Percentiles rank a stretch among this genome's conserved stretches.
Evolutionary conservation across 768 basidiomycete genomes (phyloP).

Genomic region (Suillus decipiens): DNA sequence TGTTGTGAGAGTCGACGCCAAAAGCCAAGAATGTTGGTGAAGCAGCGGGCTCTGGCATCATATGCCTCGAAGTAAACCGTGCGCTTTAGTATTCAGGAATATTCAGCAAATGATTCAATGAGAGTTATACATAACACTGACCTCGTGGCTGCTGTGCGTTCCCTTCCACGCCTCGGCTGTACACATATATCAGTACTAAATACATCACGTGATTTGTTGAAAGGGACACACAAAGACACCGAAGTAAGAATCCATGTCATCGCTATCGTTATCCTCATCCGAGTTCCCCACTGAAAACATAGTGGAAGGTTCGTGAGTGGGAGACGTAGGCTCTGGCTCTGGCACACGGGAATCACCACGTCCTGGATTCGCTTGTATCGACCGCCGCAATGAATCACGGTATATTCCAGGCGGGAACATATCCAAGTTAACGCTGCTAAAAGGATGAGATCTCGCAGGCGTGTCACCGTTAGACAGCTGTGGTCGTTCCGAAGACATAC

Average conservation of each 20-base stretch:
- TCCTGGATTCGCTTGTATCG: conserved; percentile 21
- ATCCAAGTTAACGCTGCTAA: conserved; percentile 31
- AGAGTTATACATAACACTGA: neutral
- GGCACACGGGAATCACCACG: conserved; percentile 1
- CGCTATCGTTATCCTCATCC: conserved; percentile 8
- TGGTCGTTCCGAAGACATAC: neutral
- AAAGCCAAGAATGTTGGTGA: neutral
- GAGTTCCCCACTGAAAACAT: conserved; percentile 4
- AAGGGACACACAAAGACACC: neutral
- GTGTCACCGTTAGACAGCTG: conserved; percentile 1
- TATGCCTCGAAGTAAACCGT: conserved; percentile 3
- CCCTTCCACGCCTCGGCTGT: conserved; percentile 8
- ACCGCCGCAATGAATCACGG: conserved; percentile 29
- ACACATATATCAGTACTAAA: conserved; percentile 1
- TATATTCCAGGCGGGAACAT: conserved; percentile 35
- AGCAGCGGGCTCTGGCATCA: conserved; percentile 4
- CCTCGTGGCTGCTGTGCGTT: conserved; percentile 7
- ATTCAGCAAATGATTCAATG: neutral
- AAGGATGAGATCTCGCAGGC: conserved; percentile 25
- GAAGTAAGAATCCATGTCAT: conserved; percentile 8
- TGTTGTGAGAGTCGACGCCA: conserved; percentile 6
- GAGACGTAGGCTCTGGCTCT: neutral
- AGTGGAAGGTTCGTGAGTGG: neutral
- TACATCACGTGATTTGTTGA: neutral
- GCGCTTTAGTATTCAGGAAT: neutral